A percentile compares a stretch with the other conserved stretches of the same genome.
Conservation (phyloP, 805 yeast genomes). For the Yarrowia deformans region DNA sequence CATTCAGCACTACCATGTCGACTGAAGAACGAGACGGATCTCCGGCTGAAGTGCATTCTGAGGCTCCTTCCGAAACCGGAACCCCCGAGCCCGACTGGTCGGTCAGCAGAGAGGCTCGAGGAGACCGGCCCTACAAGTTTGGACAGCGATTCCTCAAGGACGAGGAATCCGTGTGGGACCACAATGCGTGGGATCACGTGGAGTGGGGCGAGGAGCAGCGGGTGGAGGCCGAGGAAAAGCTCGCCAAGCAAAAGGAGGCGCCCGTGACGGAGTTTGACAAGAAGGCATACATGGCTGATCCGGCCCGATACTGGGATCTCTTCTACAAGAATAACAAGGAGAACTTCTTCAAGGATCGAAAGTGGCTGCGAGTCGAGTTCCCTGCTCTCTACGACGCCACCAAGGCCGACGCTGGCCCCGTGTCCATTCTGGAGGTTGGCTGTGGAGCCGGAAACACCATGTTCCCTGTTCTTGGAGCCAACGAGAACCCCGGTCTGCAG, state of each 20-base stretch:
- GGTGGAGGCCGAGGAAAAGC: slow-evolving; percentile 73
- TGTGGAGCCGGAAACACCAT: slow-evolving; percentile 99
- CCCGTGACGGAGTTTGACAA: slow-evolving; percentile 93
- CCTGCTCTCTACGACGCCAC: slow-evolving; percentile 85
- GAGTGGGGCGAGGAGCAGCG: slow-evolving; percentile 96
- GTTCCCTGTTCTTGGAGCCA: slow-evolving; percentile 85
- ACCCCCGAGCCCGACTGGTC: slow-evolving; percentile 39
- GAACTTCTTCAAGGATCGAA: slow-evolving; percentile 94
- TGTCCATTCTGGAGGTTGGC: slow-evolving; percentile 86
- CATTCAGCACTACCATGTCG: slow-evolving; percentile 3
- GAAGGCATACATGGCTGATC: slow-evolving; percentile 75
- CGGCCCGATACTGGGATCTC: slow-evolving; percentile 94
- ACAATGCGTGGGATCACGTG: slow-evolving; percentile 97
- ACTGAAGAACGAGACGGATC: slow-evolving; percentile 16
- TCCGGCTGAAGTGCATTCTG: slow-evolving; percentile 24
- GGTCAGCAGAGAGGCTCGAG: slow-evolving; percentile 25
- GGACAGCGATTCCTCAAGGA: slow-evolving; percentile 81
- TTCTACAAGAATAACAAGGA: slow-evolving; percentile 90
- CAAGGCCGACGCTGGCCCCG: slow-evolving; percentile 70
- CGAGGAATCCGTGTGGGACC: slow-evolving; percentile 80
- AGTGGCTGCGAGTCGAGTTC: slow-evolving; percentile 94
- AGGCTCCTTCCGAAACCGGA: not conserved
- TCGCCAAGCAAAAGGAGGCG: slow-evolving; percentile 72
- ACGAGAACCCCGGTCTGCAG: slow-evolving; percentile 75
- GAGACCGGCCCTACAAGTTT: slow-evolving; percentile 85